Conservation (phyloP, 345 rosid genomes). For the Populus euphratica region DNA sequence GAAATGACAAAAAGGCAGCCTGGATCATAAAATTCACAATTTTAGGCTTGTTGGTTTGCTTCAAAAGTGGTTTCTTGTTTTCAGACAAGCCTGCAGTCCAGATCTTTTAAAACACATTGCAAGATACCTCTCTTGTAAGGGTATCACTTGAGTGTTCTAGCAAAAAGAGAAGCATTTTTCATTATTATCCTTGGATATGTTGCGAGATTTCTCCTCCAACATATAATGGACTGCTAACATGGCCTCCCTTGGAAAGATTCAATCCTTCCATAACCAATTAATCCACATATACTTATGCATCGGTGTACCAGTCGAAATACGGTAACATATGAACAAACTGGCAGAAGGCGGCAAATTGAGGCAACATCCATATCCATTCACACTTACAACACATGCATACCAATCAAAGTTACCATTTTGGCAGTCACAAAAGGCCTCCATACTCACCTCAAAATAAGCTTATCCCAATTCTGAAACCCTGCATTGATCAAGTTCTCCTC, state of each 20-base stretch:
- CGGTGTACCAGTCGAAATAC: too few species aligned
- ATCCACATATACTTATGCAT: too few species aligned
- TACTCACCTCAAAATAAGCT: conserved; percentile 75
- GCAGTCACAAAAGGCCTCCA: background rate
- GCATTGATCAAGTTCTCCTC: conserved; percentile 62
- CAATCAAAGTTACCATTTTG: background rate
- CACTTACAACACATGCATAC: background rate
- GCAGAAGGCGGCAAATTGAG: background rate
- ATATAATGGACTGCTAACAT: background rate
- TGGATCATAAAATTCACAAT: background rate
- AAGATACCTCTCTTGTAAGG: background rate
- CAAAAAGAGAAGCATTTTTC: background rate
- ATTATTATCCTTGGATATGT: background rate
- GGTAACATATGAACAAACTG: too few species aligned
- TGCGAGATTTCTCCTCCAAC: background rate
- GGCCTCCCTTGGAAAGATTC: background rate
- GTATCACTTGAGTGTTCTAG: too few species aligned
- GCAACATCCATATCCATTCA: background rate
- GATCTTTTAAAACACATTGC: background rate
- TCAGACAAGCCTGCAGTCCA: background rate
- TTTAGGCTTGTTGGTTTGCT: background rate
- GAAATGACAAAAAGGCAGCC: background rate
- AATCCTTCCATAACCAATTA: background rate
- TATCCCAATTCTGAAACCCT: conserved; percentile 76
- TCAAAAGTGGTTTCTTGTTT: background rate